These are phyloP conservation scores for Naegleria gruberi DNA, from an alignment of 208 protist genomes.

Conservation along the genomic window DNA sequence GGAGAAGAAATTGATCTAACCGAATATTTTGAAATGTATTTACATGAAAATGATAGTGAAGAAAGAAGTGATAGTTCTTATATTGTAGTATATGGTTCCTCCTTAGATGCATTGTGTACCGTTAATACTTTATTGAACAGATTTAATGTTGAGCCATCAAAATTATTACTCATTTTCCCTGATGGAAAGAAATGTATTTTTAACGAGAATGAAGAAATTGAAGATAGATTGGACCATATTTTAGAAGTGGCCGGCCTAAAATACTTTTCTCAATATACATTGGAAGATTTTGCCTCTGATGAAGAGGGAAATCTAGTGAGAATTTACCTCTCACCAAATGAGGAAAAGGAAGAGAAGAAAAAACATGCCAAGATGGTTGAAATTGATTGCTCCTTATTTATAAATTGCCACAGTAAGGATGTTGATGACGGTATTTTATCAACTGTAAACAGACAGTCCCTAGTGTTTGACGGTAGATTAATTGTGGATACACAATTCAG, in stretches of 20 bases:
- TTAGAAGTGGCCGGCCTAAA: neutral
- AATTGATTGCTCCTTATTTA: conserved; percentile 63
- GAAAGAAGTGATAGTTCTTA: conserved; percentile 52
- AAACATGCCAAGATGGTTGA: conserved; percentile 54
- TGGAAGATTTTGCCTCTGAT: conserved; percentile 17
- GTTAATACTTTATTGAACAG: conserved; percentile 50
- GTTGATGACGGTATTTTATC: conserved; percentile 71
- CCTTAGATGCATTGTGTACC: conserved; percentile 59
- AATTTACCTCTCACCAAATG: neutral
- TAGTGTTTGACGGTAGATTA: conserved; percentile 81
- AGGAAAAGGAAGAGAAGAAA: neutral
- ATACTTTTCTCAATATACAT: neutral
- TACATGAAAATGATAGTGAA: conserved; percentile 27
- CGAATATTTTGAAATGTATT: neutral
- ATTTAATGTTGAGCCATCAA: conserved; percentile 60
- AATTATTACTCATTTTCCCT: conserved; percentile 60
- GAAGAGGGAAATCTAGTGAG: conserved; percentile 35
- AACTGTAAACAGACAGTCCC: conserved; percentile 71
- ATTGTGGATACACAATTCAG: conserved; percentile 73
- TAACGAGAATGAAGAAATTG: neutral
- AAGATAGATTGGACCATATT: neutral
- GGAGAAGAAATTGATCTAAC: neutral
- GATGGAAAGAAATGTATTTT: conserved; percentile 24
- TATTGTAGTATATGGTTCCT: conserved; percentile 70
- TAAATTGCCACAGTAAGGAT: conserved; percentile 73